These are phyloP conservation scores for Cladophialophora yegresii DNA, from an alignment of 2,329 filamentous ascomycete genomes.

Conservation along the genomic window DNA sequence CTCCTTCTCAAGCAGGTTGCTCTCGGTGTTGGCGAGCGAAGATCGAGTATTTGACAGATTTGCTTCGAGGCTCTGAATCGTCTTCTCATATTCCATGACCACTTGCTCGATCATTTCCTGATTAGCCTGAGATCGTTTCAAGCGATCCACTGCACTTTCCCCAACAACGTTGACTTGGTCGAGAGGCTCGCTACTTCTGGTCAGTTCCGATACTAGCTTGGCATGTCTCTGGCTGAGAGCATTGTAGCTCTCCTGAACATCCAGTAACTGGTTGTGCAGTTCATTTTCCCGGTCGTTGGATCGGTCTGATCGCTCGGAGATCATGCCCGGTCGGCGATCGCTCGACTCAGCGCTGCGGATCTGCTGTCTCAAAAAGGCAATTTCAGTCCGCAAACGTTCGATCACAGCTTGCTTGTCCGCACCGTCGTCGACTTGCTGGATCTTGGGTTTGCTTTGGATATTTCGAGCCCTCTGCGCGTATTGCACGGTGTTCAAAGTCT, in stretches of 20 bases:
- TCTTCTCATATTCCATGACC: constrained; percentile 97
- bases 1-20: constrained; percentile 84
- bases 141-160: constrained; percentile 78
- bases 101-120: constrained; percentile 95
- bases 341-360: constrained; percentile 78
- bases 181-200: constrained; percentile 71
- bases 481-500: constrained; percentile 95
- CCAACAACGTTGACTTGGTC: constrained; percentile 61
- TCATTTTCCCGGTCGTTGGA: constrained; percentile 83
- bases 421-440: constrained; percentile 86
- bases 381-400: constrained; percentile 88
- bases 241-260: constrained; percentile 91
- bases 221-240: constrained; percentile 89
- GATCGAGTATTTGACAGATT: constrained; percentile 86
- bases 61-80: constrained; percentile 88
- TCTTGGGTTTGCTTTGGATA: constrained; percentile 95
- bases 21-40: constrained; percentile 81
- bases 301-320: constrained; percentile 73
- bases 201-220: constrained; percentile 91
- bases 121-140: constrained; percentile 94
- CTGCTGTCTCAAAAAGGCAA: constrained; percentile 90
- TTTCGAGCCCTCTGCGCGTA: constrained; percentile 94
- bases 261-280: constrained; percentile 88
- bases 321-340: constrained; percentile 57
- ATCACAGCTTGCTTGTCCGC: constrained; percentile 92